A percentile compares a stretch with the other conserved stretches of the same genome.
phyloP scores from a whole-genome alignment of 768 basidiomycete genomes.

The Boletellus ananiceps region DNA sequence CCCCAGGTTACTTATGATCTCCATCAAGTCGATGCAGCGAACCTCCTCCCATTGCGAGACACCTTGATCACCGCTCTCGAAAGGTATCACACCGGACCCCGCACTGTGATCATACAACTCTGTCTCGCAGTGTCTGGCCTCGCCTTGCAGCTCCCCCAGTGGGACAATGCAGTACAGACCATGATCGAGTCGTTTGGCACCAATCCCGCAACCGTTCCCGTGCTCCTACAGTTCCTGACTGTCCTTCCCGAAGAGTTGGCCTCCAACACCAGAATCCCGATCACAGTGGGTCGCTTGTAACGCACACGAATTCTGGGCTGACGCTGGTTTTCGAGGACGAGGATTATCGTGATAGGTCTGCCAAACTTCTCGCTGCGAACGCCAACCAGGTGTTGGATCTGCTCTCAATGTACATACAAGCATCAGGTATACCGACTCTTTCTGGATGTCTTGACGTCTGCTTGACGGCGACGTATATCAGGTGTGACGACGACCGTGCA shows the following conservation, averaged over 20 bases:
- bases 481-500: slow-evolving; percentile 82
- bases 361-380: slow-evolving; percentile 60
- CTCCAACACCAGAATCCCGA: slow-evolving; percentile 79
- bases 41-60: slow-evolving; percentile 78
- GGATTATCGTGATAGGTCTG: slow-evolving; percentile 62
- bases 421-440: slow-evolving; percentile 56
- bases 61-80: slow-evolving; percentile 77
- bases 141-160: slow-evolving; percentile 82
- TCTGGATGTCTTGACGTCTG: background rate
- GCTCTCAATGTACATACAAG: slow-evolving; percentile 83
- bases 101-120: slow-evolving; percentile 82
- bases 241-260: slow-evolving; percentile 86
- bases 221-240: slow-evolving; percentile 84
- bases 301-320: slow-evolving; percentile 2
- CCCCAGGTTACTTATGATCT: slow-evolving; percentile 92
- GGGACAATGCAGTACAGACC: slow-evolving; percentile 74
- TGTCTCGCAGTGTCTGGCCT: slow-evolving; percentile 88
- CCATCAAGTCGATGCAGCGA: slow-evolving; percentile 70
- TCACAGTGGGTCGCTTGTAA: slow-evolving; percentile 61
- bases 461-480: slow-evolving; percentile 31
- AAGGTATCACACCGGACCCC: slow-evolving; percentile 69
- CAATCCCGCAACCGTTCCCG: slow-evolving; percentile 78
- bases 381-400: slow-evolving; percentile 70
- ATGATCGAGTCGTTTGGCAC: slow-evolving; percentile 85
- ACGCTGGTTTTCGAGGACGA: slow-evolving; percentile 51